Evolutionary conservation across 306 rosid genomes (phyloP).

Genomic region (Luffa acutangula): DNA sequence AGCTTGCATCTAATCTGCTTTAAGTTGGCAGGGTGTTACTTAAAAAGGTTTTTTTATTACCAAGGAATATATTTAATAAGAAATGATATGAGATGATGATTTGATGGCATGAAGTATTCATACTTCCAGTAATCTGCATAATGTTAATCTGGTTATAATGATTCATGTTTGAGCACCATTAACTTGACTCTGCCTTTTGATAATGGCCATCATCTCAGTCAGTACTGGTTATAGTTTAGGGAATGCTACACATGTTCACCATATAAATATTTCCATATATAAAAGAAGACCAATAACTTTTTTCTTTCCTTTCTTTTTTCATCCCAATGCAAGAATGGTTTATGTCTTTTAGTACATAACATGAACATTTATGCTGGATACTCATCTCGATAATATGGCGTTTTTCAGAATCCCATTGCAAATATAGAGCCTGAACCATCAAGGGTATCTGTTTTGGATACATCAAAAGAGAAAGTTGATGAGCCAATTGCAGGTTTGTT

Average conservation of each 20-base stretch:
- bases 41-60: neutral
- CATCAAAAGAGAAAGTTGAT: constrained; percentile 44
- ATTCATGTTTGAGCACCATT: neutral
- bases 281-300: neutral
- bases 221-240: neutral
- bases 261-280: neutral
- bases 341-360: neutral
- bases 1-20: neutral
- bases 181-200: neutral
- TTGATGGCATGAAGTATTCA: neutral
- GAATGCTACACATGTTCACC: neutral
- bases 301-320: neutral
- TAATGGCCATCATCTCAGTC: neutral
- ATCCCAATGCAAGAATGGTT: neutral
- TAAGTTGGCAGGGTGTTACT: neutral
- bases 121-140: neutral
- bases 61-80: neutral
- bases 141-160: neutral
- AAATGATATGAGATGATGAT: neutral
- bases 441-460: constrained; percentile 48
- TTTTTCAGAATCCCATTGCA: constrained; percentile 26
- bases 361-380: neutral
- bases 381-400: neutral
- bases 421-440: constrained; percentile 47
- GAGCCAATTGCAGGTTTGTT: constrained; percentile 38